phyloP scores from a whole-genome alignment of 345 rosid genomes.

The Geranium rotundifolium region DNA sequence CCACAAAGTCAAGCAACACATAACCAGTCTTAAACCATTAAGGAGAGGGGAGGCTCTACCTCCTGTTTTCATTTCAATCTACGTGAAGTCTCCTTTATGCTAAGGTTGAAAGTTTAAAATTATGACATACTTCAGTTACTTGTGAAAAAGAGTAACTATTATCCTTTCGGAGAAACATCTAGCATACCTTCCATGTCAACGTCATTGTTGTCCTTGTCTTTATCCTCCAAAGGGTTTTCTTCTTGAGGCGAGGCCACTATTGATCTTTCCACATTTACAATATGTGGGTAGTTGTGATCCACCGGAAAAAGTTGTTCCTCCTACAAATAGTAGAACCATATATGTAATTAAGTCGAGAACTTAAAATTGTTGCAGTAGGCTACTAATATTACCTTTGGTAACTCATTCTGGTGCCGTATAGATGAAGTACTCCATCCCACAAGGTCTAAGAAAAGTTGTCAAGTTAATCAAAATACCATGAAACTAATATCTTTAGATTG shows the following conservation, averaged over 20 bases:
- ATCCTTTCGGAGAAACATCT: slow-evolving; percentile 1
- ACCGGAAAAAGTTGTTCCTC: slow-evolving; percentile 39
- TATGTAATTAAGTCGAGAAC: slow-evolving; percentile 6
- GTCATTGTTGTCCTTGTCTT: slow-evolving; percentile 18
- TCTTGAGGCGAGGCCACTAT: slow-evolving; percentile 12
- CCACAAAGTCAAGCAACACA: too few species aligned
- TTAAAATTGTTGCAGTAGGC: neutral
- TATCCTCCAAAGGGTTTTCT: slow-evolving; percentile 20
- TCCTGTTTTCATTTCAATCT: too few species aligned
- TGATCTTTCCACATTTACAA: slow-evolving; percentile 34
- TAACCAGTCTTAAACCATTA: too few species aligned
- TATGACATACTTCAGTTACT: too few species aligned
- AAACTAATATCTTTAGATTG: neutral
- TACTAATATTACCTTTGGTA: slow-evolving; percentile 50
- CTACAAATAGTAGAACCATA: slow-evolving; percentile 5
- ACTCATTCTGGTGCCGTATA: slow-evolving; percentile 41
- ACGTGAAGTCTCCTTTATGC: too few species aligned
- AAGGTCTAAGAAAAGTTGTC: slow-evolving; percentile 39
- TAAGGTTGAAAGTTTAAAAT: too few species aligned
- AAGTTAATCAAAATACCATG: slow-evolving; percentile 28
- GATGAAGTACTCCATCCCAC: slow-evolving; percentile 99
- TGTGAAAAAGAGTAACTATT: neutral
- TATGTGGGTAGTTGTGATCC: slow-evolving; percentile 47
- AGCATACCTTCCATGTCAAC: slow-evolving; percentile 57
- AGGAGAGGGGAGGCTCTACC: too few species aligned